A percentile compares a stretch with the other conserved stretches of the same genome.
Conservation (phyloP, 768 basidiomycete species). For the Collybia nuda region DNA sequence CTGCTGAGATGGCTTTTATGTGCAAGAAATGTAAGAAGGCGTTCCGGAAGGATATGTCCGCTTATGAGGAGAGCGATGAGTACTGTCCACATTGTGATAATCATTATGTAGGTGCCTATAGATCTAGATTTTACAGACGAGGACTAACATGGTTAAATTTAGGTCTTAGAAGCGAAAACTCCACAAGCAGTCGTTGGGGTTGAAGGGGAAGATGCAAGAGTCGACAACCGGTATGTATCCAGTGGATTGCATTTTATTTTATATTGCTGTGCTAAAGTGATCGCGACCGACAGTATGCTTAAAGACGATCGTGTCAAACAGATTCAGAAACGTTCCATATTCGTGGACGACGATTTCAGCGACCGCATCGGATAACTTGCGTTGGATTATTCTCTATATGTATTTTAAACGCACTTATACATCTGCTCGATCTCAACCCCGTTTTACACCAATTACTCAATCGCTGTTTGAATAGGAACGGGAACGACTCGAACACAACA, state of each 20-base stretch:
- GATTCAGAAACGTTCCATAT: constrained; percentile 42
- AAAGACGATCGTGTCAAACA: constrained; percentile 81
- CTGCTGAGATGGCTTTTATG: constrained; percentile 62
- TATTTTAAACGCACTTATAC: too few species aligned
- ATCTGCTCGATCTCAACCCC: too few species aligned
- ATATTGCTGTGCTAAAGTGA: too few species aligned
- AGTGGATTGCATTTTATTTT: too few species aligned
- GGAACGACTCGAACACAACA: too few species aligned
- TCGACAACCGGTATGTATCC: constrained; percentile 70
- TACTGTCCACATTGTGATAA: constrained; percentile 99
- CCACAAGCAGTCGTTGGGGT: constrained; percentile 83
- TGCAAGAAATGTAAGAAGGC: constrained; percentile 76
- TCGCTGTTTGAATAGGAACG: too few species aligned
- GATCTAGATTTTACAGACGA: background rate
- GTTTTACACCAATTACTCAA: too few species aligned
- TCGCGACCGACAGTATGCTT: constrained; percentile 77
- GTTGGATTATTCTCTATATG: too few species aligned
- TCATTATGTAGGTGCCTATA: constrained; percentile 75
- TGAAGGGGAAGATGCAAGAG: constrained; percentile 88
- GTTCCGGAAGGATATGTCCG: constrained; percentile 91
- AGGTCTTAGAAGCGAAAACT: constrained; percentile 93
- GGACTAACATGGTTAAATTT: background rate
- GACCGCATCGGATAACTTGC: constrained; percentile 15
- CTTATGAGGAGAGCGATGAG: constrained; percentile 96
- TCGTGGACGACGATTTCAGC: constrained; percentile 15